Evolutionary conservation across 768 basidiomycete genomes (phyloP), one percentile per base, ranked within the genome.

Genomic region (Boletus reticuloceps): DNA sequence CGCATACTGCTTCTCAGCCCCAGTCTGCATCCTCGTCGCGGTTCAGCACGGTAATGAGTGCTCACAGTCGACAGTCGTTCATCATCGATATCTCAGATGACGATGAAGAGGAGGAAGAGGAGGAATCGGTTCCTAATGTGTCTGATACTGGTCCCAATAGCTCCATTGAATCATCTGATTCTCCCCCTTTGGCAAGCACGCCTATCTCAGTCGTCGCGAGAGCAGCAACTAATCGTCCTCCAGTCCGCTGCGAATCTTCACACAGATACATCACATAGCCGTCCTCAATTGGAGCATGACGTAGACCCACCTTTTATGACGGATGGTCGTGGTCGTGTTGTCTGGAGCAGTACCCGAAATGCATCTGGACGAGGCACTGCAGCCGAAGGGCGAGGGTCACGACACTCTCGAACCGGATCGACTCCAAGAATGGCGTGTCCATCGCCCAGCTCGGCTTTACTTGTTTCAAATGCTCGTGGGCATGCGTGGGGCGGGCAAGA

Each of bases 271-370:
- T 40, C 54, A 11, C 39, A 4, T 39, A 11, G 37, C 38, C 67
- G 53, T 45, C 59, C 56, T 38, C 69, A 60, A 43, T 60, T 64
- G 49, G 69, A 74, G 47, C 72, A 73, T 47, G 68, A 74, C 16
- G 40, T 60, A 17, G 75, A 77, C 29, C 81, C 82, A 31, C 78
- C 80, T 8, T 86, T 85, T 61, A 73, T 83, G 54, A 86, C 85
- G 14, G 85, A 86, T 65, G 84, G 84, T 27, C 75, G 85, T 44
- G 84, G 84, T 10, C 74, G 84, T 52, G 84, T 85, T 20, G 79
- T 85, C 46, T 74, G 73, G 72, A 72, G 70, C 48, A 74, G 70
- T 39, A 59, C 70, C 22, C 64, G 63, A 20, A 64, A 52, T 41
- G 48, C 45, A 49, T 39, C 67, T 43, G 62, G 55, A 19, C 52